Evolutionary conservation across 176 grass and related monocot species (phyloP).

Genomic region (Musa itinerans): DNA sequence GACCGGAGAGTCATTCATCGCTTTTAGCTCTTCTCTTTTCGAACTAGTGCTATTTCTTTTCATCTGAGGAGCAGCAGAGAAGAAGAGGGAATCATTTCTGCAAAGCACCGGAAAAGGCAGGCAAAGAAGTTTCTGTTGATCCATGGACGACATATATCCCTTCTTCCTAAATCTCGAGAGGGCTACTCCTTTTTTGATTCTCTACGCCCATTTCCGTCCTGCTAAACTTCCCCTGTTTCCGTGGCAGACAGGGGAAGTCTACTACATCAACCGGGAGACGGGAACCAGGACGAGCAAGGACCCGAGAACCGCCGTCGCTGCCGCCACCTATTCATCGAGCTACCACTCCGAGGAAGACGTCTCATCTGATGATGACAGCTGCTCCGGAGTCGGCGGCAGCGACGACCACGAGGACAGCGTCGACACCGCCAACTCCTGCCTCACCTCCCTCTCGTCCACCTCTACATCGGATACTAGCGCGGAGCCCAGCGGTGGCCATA

Average conservation of each 20-base stretch:
- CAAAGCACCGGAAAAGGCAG: too few species aligned
- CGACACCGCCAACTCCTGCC: conserved; percentile 16
- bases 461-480: conserved; percentile 45
- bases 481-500: conserved; percentile 18
- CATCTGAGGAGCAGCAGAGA: background rate
- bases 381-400: conserved; percentile 18
- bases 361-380: conserved; percentile 14
- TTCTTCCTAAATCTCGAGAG: too few species aligned
- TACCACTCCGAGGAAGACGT: conserved; percentile 25
- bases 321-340: conserved; percentile 29
- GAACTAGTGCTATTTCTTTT: background rate
- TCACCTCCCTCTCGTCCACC: conserved; percentile 47
- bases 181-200: too few species aligned
- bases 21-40: background rate
- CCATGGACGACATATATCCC: too few species aligned
- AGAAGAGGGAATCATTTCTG: background rate
- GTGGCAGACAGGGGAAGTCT: conserved; percentile 84
- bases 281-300: conserved; percentile 64
- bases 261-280: conserved; percentile 93
- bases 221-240: background rate
- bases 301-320: conserved; percentile 25
- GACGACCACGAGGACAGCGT: conserved; percentile 23
- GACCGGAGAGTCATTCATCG: background rate
- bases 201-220: background rate
- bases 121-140: too few species aligned